Percentiles rank a stretch among this genome's conserved stretches.
phyloP scores from a whole-genome alignment of 768 basidiomycete species.

The Leccinum ochraceum region DNA sequence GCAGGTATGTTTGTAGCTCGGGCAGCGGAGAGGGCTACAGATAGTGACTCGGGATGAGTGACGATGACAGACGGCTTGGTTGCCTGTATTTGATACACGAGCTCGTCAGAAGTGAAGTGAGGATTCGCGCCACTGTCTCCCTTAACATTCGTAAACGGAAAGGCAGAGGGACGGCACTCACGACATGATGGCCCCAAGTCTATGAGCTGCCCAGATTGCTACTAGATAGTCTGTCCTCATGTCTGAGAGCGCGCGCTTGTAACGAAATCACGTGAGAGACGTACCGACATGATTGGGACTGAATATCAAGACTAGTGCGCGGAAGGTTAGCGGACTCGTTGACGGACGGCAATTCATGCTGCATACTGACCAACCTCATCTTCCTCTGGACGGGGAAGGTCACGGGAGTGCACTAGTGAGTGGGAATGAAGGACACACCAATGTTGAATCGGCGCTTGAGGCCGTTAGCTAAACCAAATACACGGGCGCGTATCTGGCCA shows the following conservation, averaged over 20 bases:
- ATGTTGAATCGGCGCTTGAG: constrained; percentile 35
- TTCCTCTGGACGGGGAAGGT: constrained; percentile 29
- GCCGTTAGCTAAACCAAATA: constrained; percentile 41
- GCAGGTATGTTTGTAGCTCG: constrained; percentile 40
- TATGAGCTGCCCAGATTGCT: constrained; percentile 56
- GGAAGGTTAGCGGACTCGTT: constrained; percentile 8
- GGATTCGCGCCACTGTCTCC: constrained; percentile 61
- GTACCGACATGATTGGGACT: constrained; percentile 68
- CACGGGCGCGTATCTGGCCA: constrained; percentile 36
- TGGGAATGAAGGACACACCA: constrained; percentile 25
- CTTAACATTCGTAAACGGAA: constrained; percentile 1
- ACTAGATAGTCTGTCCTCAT: constrained; percentile 49
- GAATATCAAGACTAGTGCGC: constrained; percentile 55
- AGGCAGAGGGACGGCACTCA: constrained; percentile 33
- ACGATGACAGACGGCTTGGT: constrained; percentile 51
- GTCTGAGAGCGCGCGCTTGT: not conserved
- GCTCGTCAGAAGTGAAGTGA: constrained; percentile 55
- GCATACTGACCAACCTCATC: constrained; percentile 40
- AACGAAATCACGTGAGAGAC: constrained; percentile 11
- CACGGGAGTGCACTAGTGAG: not conserved
- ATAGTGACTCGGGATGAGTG: constrained; percentile 45
- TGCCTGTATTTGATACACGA: constrained; percentile 54
- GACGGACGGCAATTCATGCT: not conserved
- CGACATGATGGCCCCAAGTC: constrained; percentile 59
- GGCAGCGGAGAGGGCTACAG: constrained; percentile 48